These are phyloP conservation scores for Stephania yunnanensis DNA, from an alignment of 164 flowering plant species.

Conservation along the genomic window DNA sequence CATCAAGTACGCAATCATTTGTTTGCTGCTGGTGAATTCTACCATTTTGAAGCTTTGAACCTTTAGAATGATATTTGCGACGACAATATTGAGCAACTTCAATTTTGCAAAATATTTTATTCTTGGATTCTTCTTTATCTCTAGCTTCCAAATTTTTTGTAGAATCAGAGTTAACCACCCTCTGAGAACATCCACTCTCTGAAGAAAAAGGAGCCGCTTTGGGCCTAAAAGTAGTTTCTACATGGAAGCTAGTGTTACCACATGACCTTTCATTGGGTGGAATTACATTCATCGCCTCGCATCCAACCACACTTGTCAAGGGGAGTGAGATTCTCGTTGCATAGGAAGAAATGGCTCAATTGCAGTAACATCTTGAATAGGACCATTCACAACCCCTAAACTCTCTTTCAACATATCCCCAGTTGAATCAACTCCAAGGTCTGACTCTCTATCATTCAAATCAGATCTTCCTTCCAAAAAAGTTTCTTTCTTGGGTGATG, in stretches of 20 bases:
- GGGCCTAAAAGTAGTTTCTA: conserved; percentile 3
- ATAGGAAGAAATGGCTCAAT: conserved; percentile 1
- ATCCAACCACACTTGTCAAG: neutral
- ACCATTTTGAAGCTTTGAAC: conserved; percentile 1
- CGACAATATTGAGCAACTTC: conserved; percentile 15
- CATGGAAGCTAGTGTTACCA: conserved; percentile 7
- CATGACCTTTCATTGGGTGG: conserved; percentile 6
- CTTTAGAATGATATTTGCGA: conserved; percentile 3
- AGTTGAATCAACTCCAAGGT: conserved; percentile 4
- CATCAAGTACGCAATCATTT: neutral
- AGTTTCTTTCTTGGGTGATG: conserved; percentile 8
- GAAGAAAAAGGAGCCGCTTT: conserved; percentile 7
- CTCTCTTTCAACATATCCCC: conserved; percentile 6
- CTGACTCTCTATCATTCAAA: neutral
- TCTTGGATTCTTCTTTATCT: neutral
- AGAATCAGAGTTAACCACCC: conserved; percentile 7
- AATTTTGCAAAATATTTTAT: conserved; percentile 3
- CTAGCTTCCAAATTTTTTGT: conserved; percentile 8
- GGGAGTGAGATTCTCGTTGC: neutral
- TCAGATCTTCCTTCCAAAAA: conserved; percentile 6
- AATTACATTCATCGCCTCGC: conserved; percentile 3
- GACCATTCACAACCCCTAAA: neutral
- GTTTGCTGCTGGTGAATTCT: neutral
- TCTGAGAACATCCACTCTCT: conserved; percentile 2
- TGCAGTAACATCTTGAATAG: conserved; percentile 21